phyloP scores from a whole-genome alignment of 2,329 filamentous ascomycete species.

The Cordyceps farinosa region DNA sequence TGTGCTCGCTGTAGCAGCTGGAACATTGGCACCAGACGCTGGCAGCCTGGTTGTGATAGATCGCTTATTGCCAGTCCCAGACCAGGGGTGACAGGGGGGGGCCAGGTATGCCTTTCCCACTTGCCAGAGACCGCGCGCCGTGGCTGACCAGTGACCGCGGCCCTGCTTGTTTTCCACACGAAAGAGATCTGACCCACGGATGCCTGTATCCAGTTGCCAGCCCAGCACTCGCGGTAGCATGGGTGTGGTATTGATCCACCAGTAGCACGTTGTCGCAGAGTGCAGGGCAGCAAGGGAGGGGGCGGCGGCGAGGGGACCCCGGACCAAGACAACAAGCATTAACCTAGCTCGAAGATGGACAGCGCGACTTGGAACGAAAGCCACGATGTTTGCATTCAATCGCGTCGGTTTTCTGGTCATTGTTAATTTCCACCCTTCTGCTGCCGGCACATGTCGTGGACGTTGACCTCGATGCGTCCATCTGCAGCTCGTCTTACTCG shows the following conservation, averaged over 20 bases:
- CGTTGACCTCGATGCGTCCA: not conserved
- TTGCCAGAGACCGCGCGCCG: not conserved
- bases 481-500: constrained; percentile 12
- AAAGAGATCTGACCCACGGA: not conserved
- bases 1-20: constrained; percentile 1
- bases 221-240: not conserved
- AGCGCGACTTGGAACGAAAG: not conserved
- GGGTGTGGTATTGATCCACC: constrained; percentile 6
- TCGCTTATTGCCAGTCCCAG: constrained; percentile 13
- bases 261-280: not conserved
- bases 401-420: not conserved
- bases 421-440: not conserved
- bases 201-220: not conserved
- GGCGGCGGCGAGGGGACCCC: not conserved
- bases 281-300: not conserved
- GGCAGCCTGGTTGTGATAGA: constrained; percentile 13
- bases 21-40: not conserved
- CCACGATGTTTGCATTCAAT: not conserved
- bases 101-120: not conserved
- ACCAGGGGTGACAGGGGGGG: not conserved
- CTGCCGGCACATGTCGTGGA: not conserved
- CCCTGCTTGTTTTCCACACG: no score
- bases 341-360: not conserved
- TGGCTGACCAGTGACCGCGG: not conserved
- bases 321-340: not conserved